Evolutionary conservation across 345 rosid genomes (phyloP), one percentile per base, ranked within the genome.

Genomic region (Salix purpurea): DNA sequence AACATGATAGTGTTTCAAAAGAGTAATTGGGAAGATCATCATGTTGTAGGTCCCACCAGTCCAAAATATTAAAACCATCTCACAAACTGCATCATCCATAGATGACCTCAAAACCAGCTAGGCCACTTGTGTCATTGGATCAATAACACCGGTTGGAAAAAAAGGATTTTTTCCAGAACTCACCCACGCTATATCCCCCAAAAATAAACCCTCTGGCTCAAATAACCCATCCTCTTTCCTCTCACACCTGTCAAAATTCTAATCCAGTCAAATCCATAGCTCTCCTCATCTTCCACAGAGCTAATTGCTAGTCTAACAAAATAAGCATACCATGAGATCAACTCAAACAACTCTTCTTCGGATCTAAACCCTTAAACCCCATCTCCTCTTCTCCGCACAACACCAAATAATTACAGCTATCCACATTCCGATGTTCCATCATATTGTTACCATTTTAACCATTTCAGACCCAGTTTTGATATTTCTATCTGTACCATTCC

Each of bases 101-200:
- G 97, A 91, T 85, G 99, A 90, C 75, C 97, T 88, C 87, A 91
- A 78, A 73, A 96, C 98, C 83, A 90, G 85, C 83, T 91, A 94
- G 0, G 97, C 97, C 0, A 94, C 99, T 84, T 93, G 97, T 1
- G 92, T 91, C 95, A 93, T 89, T 54, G 98, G 99, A 84, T 93
- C 97, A 65, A 96, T 89, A 73, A 92, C 94, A 80, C 90, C 89
- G 68, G 98, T 97, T 0, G 98, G 98, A 96, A 94, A 90, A 87
- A 85, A 92, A 0, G 97, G 97, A 62, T 93, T 19, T 84, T 70
- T 88, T 67, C 93, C 94, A 0, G 97, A 86, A 77, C 90, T 96
- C 0, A 93, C 99, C 99, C 99, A 92, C 77, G 90, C 95, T 76
- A 96, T 89, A 79, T 96, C 99, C 44, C 99, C 97, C 0, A 94